These are phyloP conservation scores for Epicoccum nigrum DNA, from an alignment of 2,329 filamentous ascomycete species.

Conservation along the genomic window DNA sequence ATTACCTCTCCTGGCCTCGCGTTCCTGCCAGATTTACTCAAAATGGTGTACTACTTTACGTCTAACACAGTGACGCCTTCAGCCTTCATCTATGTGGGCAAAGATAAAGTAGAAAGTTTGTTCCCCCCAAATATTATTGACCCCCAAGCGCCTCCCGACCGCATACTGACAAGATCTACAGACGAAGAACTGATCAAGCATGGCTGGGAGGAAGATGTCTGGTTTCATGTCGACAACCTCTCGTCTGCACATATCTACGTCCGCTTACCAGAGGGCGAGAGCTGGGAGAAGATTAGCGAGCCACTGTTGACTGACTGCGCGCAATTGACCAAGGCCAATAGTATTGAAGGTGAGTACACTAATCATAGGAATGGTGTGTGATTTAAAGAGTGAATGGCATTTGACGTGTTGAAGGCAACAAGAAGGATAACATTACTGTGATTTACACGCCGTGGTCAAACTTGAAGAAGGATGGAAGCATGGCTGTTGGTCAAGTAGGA, in stretches of 20 bases:
- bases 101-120: constrained; percentile 98
- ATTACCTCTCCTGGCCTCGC: constrained; percentile 6
- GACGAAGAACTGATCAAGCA: constrained; percentile 96
- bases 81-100: constrained; percentile 93
- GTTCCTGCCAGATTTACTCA: constrained; percentile 1
- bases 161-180: constrained; percentile 48
- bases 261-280: constrained; percentile 75
- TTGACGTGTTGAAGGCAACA: constrained; percentile 72
- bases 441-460: constrained; percentile 99
- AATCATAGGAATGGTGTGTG: too few relatives aligned
- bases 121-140: background rate
- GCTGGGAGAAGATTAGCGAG: constrained; percentile 81
- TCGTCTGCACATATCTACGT: constrained; percentile 97
- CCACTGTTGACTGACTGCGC: constrained; percentile 83
- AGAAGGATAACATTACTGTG: constrained; percentile 95
- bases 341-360: constrained; percentile 74
- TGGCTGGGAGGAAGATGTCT: constrained; percentile 94
- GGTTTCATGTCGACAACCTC: constrained; percentile 98
- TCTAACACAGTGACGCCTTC: constrained; percentile 82
- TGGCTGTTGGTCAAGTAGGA: constrained; percentile 92
- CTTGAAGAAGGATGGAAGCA: constrained; percentile 90
- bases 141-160: background rate
- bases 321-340: constrained; percentile 98
- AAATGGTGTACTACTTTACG: constrained; percentile 95
- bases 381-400: background rate